A percentile compares a stretch with the other conserved stretches of the same genome.
phyloP scores from a whole-genome alignment of 2,329 filamentous ascomycete genomes.

The Venturiaceae sp. region DNA sequence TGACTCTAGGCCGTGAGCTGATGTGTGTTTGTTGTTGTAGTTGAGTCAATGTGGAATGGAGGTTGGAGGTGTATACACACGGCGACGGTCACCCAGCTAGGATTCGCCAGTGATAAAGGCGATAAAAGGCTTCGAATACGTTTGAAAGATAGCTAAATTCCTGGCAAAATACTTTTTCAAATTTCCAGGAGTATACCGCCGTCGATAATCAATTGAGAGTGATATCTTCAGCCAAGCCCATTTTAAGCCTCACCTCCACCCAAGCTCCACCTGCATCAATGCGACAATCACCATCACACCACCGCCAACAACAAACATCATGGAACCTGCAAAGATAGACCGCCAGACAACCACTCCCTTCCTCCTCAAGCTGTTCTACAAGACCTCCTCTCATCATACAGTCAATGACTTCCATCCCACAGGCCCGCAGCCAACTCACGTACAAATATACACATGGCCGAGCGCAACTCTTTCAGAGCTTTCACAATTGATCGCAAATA shows the following conservation, averaged over 20 bases:
- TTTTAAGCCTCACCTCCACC: no score
- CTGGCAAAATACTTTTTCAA: no score
- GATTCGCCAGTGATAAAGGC: no score
- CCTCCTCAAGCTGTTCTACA: slow-evolving; percentile 77
- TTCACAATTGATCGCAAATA: slow-evolving; percentile 61
- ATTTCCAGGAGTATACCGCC: no score
- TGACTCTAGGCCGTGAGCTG: neutral
- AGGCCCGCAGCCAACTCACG: slow-evolving; percentile 44
- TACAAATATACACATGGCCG: slow-evolving; percentile 81
- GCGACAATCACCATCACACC: neutral
- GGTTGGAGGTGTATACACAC: neutral
- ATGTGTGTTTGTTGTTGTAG: neutral
- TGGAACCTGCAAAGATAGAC: slow-evolving; percentile 37
- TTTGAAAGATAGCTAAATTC: no score
- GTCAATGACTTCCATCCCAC: slow-evolving; percentile 56
- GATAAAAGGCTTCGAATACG: no score
- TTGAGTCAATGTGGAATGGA: neutral
- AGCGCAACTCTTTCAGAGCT: slow-evolving; percentile 75
- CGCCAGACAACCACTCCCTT: slow-evolving; percentile 69
- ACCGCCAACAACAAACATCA: neutral
- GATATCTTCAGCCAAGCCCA: no score
- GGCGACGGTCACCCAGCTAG: no score
- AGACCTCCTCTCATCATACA: slow-evolving; percentile 59
- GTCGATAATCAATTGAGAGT: no score
- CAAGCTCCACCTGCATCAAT: no score